phyloP scores from a whole-genome alignment of 495 filamentous ascomycete species.

The Aspergillus sclerotiicarbonarius region DNA sequence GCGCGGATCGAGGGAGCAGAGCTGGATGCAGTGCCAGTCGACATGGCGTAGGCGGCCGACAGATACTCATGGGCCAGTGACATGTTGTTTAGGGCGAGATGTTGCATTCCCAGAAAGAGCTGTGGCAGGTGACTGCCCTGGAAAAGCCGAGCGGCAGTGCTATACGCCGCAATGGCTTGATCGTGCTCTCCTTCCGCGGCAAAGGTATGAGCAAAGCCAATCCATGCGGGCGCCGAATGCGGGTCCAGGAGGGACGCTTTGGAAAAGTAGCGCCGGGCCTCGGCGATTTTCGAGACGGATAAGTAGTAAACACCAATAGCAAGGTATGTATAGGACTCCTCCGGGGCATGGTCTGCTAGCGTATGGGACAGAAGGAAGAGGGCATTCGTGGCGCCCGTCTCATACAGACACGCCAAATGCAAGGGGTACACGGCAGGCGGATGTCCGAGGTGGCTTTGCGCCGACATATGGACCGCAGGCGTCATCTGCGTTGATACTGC shows the following conservation, averaged over 20 bases:
- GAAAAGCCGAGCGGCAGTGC: constrained; percentile 90
- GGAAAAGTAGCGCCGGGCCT: constrained; percentile 92
- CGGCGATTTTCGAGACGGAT: constrained; percentile 80
- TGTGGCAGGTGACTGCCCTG: constrained; percentile 96
- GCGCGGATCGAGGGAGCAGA: constrained; percentile 26
- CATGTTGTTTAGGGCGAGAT: constrained; percentile 93
- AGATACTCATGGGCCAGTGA: constrained; percentile 94
- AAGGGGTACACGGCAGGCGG: constrained; percentile 86
- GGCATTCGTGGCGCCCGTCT: constrained; percentile 79
- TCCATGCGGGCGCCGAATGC: constrained; percentile 97
- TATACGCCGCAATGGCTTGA: constrained; percentile 97
- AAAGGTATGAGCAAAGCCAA: constrained; percentile 98
- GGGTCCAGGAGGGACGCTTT: constrained; percentile 97
- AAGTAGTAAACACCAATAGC: constrained; percentile 97
- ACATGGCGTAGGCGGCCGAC: constrained; percentile 75
- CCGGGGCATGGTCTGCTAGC: constrained; percentile 86
- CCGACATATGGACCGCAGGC: constrained; percentile 21
- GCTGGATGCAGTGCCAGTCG: constrained; percentile 52
- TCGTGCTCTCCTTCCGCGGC: constrained; percentile 99
- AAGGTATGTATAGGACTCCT: constrained; percentile 86
- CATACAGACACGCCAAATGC: constrained; percentile 89
- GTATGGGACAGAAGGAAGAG: constrained; percentile 94
- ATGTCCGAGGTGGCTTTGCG: constrained; percentile 68
- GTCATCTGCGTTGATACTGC: constrained; percentile 21
- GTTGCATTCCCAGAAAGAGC: constrained; percentile 97